Conservation (phyloP, 2,329 filamentous ascomycete species). For the Grosmannia huntii region DNA sequence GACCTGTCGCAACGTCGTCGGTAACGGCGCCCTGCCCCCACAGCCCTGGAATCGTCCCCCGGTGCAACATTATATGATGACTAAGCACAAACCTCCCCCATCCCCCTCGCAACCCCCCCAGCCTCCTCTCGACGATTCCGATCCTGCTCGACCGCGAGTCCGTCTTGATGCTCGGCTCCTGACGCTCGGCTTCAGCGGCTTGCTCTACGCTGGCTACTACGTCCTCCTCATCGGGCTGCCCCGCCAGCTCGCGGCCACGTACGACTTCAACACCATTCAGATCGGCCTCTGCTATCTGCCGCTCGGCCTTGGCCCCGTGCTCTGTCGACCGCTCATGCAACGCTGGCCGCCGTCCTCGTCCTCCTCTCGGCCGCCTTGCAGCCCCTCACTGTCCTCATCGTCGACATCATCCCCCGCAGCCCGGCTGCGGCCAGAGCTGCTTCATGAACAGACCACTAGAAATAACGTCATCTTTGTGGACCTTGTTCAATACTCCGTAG, state of each 20-base stretch:
- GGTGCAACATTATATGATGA: background rate
- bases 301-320: conserved; percentile 23
- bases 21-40: conserved; percentile 29
- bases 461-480: too few species aligned
- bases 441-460: too few species aligned
- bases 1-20: conserved; percentile 26
- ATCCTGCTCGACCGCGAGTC: conserved; percentile 23
- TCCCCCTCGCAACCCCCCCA: conserved; percentile 10
- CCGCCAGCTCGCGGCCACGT: conserved; percentile 19
- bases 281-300: conserved; percentile 31
- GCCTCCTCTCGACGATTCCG: conserved; percentile 19
- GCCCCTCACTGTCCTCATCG: background rate
- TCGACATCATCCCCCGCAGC: background rate
- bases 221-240: conserved; percentile 20
- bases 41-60: conserved; percentile 16
- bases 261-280: conserved; percentile 22
- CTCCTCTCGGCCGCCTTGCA: background rate
- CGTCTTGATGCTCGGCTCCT: conserved; percentile 18
- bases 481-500: too few species aligned
- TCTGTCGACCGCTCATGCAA: conserved; percentile 21
- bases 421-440: background rate
- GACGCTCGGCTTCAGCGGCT: conserved; percentile 20
- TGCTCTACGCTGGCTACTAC: conserved; percentile 22
- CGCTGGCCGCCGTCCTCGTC: conserved; percentile 25
- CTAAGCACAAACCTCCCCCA: background rate